Conservation (phyloP, 495 filamentous ascomycete species). For the Pyronema omphalodes region DNA sequence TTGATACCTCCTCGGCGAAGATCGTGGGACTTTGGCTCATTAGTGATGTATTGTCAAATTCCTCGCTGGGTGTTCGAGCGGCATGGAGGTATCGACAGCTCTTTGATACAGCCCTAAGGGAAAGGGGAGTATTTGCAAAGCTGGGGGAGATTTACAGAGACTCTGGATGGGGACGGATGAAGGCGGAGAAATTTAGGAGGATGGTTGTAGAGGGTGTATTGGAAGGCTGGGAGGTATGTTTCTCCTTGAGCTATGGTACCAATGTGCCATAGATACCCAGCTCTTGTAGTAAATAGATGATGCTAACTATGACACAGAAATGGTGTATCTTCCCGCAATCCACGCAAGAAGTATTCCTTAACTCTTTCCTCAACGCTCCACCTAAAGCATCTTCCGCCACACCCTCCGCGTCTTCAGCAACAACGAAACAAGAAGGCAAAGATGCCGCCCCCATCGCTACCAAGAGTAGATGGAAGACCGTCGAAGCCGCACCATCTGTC, state of each 20-base stretch:
- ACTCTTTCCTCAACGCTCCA: constrained; percentile 38
- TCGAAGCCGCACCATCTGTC: constrained; percentile 34
- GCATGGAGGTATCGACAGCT: constrained; percentile 81
- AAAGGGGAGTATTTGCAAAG: constrained; percentile 56
- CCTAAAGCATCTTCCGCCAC: not conserved
- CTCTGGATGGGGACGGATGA: constrained; percentile 62
- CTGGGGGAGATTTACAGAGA: constrained; percentile 62
- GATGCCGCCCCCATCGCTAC: constrained; percentile 31
- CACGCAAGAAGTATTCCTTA: constrained; percentile 52
- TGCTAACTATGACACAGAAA: constrained; percentile 8
- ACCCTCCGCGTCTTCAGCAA: constrained; percentile 5
- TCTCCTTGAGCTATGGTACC: constrained; percentile 52
- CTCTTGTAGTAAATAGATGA: not conserved
- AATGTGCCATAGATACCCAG: too few species aligned
- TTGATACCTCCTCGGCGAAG: constrained; percentile 54
- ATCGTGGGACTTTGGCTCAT: constrained; percentile 72
- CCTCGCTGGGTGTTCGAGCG: constrained; percentile 65
- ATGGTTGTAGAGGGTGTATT: constrained; percentile 52
- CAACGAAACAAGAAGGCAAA: constrained; percentile 35
- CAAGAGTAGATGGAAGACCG: constrained; percentile 55
- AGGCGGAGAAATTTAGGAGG: constrained; percentile 79
- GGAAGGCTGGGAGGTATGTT: constrained; percentile 67
- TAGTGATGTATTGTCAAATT: constrained; percentile 74
- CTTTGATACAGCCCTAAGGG: constrained; percentile 57
- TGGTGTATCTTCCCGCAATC: constrained; percentile 73